Conservation (phyloP, 2,329 filamentous ascomycete species). For the Sporothrix schenckii region DNA sequence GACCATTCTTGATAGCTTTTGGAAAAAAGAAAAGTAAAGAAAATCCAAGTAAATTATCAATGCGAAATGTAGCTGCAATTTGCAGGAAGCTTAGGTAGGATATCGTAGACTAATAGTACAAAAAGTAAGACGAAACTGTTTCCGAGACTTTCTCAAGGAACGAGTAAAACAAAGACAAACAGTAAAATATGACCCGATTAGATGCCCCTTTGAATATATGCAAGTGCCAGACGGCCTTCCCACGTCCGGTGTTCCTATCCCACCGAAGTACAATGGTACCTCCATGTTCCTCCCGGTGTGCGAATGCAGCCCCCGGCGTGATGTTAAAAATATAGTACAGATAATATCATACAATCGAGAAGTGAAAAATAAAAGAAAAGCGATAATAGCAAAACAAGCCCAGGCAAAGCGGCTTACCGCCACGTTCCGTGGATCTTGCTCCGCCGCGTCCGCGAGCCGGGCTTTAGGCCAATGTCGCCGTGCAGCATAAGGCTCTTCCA, state of each 20-base stretch:
- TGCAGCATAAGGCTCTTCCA: slow-evolving; percentile 65
- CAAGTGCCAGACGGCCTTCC: slow-evolving; percentile 19
- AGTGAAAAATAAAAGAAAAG: slow-evolving; percentile 1
- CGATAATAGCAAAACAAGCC: slow-evolving; percentile 2
- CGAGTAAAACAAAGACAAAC: slow-evolving; percentile 3
- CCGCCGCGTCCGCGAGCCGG: slow-evolving; percentile 47
- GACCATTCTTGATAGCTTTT: neutral
- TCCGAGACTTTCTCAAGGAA: slow-evolving; percentile 24
- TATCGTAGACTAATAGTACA: slow-evolving; percentile 32
- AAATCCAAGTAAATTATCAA: neutral
- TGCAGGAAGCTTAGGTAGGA: slow-evolving; percentile 16
- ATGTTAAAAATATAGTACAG: slow-evolving; percentile 26
- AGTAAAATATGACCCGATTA: neutral
- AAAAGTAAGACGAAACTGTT: slow-evolving; percentile 19
- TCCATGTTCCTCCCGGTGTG: neutral
- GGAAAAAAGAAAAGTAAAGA: neutral
- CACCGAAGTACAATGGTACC: neutral
- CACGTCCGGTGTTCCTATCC: slow-evolving; percentile 20
- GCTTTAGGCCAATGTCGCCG: slow-evolving; percentile 63
- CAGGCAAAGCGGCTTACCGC: slow-evolving; percentile 47
- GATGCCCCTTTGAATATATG: slow-evolving; percentile 25
- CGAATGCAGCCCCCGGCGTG: neutral
- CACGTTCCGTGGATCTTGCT: slow-evolving; percentile 59
- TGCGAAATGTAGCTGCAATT: neutral
- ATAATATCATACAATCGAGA: slow-evolving; percentile 3